These are phyloP conservation scores for Aeminium ludgeri DNA, from an alignment of 495 filamentous ascomycete genomes.

Conservation along the genomic window DNA sequence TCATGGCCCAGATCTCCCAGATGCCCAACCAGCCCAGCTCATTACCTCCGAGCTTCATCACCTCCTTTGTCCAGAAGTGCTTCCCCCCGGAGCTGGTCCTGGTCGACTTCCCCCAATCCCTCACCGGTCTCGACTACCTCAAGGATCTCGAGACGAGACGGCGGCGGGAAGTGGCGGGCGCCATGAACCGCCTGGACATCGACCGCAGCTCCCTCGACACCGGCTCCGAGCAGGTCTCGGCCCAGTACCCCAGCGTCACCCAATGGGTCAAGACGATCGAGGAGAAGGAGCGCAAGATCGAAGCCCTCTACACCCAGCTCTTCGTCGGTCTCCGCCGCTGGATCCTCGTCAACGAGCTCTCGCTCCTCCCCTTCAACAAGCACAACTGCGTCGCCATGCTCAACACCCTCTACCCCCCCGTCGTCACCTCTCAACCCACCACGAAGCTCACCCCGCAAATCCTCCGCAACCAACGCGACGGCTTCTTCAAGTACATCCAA, in stretches of 20 bases:
- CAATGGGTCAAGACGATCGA: constrained; percentile 38
- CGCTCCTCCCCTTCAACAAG: constrained; percentile 46
- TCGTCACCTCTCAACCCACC: constrained; percentile 29
- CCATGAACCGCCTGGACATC: constrained; percentile 73
- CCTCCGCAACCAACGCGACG: constrained; percentile 41
- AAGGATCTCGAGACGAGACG: constrained; percentile 50
- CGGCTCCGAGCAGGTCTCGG: constrained; percentile 27
- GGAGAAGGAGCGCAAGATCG: constrained; percentile 38
- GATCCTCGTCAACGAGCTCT: constrained; percentile 56
- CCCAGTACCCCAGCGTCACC: constrained; percentile 34
- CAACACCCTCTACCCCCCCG: constrained; percentile 57
- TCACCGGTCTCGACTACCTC: constrained; percentile 56
- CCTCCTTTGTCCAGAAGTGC: constrained; percentile 44
- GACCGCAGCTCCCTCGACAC: constrained; percentile 23
- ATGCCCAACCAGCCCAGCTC: constrained; percentile 47
- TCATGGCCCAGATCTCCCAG: constrained; percentile 47
- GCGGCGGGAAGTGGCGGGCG: constrained; percentile 56
- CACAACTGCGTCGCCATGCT: constrained; percentile 59
- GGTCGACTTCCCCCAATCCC: constrained; percentile 56
- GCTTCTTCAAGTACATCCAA: constrained; percentile 51
- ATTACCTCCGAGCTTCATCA: constrained; percentile 50
- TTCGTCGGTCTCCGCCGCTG: constrained; percentile 54
- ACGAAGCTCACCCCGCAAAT: constrained; percentile 37
- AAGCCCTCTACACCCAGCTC: constrained; percentile 46
- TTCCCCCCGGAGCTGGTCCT: constrained; percentile 39